These are phyloP conservation scores for Cercis canadensis DNA, from an alignment of 306 rosid species.

Conservation along the genomic window DNA sequence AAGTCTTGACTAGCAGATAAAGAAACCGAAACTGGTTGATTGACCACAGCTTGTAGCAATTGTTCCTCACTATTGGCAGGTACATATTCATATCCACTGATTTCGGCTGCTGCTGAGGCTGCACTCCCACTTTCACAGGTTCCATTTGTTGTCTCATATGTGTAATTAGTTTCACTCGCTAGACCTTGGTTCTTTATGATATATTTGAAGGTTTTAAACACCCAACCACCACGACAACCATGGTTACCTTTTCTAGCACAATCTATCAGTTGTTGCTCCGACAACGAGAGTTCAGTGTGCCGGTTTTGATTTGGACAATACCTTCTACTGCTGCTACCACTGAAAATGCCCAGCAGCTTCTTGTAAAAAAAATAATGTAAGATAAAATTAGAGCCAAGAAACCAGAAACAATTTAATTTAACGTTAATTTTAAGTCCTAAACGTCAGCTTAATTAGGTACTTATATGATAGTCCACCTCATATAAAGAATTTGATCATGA, in stretches of 20 bases:
- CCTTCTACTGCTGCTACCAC: conserved; percentile 36
- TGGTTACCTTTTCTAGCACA: neutral
- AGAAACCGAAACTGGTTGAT: conserved; percentile 26
- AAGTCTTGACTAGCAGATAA: neutral
- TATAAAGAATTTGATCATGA: no score
- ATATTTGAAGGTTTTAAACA: conserved; percentile 6
- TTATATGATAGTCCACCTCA: no score
- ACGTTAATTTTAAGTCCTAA: no score
- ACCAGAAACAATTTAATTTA: no score
- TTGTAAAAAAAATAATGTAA: neutral
- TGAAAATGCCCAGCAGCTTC: conserved; percentile 39
- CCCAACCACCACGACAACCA: neutral
- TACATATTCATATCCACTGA: neutral
- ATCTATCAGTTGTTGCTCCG: conserved; percentile 46
- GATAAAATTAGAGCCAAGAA: no score
- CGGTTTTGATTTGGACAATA: conserved; percentile 25
- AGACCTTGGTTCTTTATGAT: conserved; percentile 28
- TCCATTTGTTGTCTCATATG: neutral
- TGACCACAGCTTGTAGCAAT: conserved; percentile 25
- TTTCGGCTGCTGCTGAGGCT: neutral
- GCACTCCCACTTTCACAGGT: conserved; percentile 1
- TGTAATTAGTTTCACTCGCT: conserved; percentile 29
- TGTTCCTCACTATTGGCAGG: neutral
- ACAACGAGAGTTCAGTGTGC: conserved; percentile 33
- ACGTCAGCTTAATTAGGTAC: no score